Base-by-base conservation (phyloP, 2,329 filamentous ascomycete species). In the Knufia fluminis region DNA sequence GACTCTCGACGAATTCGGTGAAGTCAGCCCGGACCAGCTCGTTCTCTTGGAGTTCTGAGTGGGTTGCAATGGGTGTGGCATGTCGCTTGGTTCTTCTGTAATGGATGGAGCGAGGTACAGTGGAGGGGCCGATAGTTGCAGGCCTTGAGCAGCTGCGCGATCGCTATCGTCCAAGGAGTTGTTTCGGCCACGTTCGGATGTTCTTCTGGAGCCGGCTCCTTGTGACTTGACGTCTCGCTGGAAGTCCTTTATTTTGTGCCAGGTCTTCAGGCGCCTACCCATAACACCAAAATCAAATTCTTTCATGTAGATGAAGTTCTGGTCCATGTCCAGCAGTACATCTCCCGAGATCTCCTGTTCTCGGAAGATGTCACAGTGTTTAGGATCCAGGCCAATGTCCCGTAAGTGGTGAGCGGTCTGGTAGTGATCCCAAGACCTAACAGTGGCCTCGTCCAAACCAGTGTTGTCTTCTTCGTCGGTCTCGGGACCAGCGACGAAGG, bases 311-410 rank as follows among this genome's bases (percentile, higher is more conserved):
- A 97, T 75, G 33, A 92, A 94, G 50, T 87, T 86, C 69, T 96
- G 91, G 60, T 96, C 89, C 87, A 97, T 94, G 47, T 86, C 87
- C 46, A 98, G 70, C 33, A 98, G 71, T 3, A 97, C 91, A 60
- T 97, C 90, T 43, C 92, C 92, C 1, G 86, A 83, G 51, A 98
- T 97, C 65, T 98, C 92, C 66, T 98, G 91, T 61, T 97, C 90
- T 58, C 84, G 77, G 61, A 98, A 98, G 2, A 97, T 86, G 57
- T 94, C 85, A 63, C 92, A 98, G 59, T 97, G 91, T 58, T 83
- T 82, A 60, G 83, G 81, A 64, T 97, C 91, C 6, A 97, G 85
- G 4, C 89, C 90, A 3, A 81, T 72, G 1, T 85, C 85, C 58
- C 92, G 90, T 35, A 98, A 73, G 63, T 94, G 91, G 60, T 94